These are phyloP conservation scores for Apiotrichum porosum DNA, from an alignment of 1,284 basidiomycete genomes.

Conservation along the genomic window DNA sequence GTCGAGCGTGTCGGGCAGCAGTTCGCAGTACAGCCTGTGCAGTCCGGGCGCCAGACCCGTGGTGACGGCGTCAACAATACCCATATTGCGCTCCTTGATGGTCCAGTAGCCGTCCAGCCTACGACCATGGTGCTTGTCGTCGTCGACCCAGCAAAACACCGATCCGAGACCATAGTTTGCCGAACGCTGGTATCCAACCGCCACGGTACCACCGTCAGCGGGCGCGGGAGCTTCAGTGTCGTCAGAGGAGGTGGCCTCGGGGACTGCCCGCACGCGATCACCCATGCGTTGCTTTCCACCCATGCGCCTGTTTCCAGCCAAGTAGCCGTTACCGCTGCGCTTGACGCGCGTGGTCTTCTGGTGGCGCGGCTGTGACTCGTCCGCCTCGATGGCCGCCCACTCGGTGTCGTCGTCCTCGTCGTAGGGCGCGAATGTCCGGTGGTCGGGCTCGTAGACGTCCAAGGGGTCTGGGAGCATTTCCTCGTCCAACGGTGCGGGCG, in stretches of 20 bases:
- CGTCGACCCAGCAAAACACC: slow-evolving; percentile 37
- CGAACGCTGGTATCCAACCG: slow-evolving; percentile 38
- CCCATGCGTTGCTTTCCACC: too few relatives aligned
- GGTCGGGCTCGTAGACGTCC: slow-evolving; percentile 9
- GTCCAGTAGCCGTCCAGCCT: slow-evolving; percentile 37
- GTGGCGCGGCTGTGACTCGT: too few relatives aligned
- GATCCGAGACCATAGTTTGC: slow-evolving; percentile 28
- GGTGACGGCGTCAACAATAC: slow-evolving; percentile 31
- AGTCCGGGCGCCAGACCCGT: slow-evolving; percentile 26
- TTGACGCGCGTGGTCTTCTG: too few relatives aligned
- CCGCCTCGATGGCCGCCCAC: not conserved
- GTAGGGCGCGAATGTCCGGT: not conserved
- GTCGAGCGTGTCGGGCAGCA: slow-evolving; percentile 29
- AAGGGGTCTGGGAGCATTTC: slow-evolving; percentile 5
- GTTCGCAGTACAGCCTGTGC: slow-evolving; percentile 33
- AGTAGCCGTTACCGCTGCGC: too few relatives aligned
- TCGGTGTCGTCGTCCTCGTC: not conserved
- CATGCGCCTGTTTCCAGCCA: too few relatives aligned
- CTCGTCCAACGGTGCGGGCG: slow-evolving; percentile 2
- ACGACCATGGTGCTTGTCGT: slow-evolving; percentile 14
- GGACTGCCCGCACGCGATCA: too few relatives aligned
- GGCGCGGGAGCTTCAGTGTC: not conserved
- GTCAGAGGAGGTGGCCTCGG: too few relatives aligned
- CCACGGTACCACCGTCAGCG: slow-evolving; percentile 23
- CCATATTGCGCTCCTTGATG: slow-evolving; percentile 37